A percentile compares a stretch with the other conserved stretches of the same genome.
phyloP scores from a whole-genome alignment of 169 alveolate species.

The Cryptosporidium tyzzeri region DNA sequence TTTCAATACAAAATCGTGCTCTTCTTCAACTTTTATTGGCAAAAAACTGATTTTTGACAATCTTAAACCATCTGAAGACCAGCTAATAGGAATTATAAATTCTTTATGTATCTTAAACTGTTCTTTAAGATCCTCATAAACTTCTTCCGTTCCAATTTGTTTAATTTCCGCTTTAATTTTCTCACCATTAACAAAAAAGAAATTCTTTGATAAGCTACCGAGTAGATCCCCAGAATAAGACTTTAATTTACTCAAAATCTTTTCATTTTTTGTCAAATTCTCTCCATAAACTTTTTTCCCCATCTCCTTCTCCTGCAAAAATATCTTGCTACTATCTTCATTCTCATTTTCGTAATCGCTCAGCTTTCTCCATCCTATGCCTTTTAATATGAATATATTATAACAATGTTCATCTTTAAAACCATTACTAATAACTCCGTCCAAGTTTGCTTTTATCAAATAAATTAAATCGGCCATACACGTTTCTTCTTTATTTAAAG shows the following conservation, averaged over 20 bases:
- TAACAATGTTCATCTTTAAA: slow-evolving; percentile 2
- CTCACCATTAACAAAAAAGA: slow-evolving; percentile 53
- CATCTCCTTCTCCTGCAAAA: neutral
- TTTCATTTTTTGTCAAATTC: neutral
- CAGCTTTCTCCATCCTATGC: slow-evolving; percentile 52
- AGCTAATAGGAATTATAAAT: slow-evolving; percentile 11
- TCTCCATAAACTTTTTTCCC: slow-evolving; percentile 2
- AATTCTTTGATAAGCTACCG: slow-evolving; percentile 2
- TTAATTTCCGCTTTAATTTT: neutral
- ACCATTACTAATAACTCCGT: neutral
- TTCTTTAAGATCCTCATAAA: slow-evolving; percentile 33
- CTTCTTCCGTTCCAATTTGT: slow-evolving; percentile 12
- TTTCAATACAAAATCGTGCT: neutral
- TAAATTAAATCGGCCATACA: slow-evolving; percentile 41
- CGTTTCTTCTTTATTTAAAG: slow-evolving; percentile 12
- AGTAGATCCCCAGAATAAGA: slow-evolving; percentile 3
- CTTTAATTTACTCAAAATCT: neutral
- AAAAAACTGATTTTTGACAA: slow-evolving; percentile 15
- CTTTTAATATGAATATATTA: slow-evolving; percentile 2
- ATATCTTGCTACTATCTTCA: neutral
- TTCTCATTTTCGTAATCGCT: neutral
- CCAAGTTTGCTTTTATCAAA: neutral
- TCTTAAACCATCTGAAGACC: slow-evolving; percentile 30
- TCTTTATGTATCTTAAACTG: slow-evolving; percentile 27
- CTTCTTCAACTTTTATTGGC: slow-evolving; percentile 13